These are phyloP conservation scores for Coemansia sp. DNA, from an alignment of 192 early-diverging fungal genomes.

Conservation along the genomic window DNA sequence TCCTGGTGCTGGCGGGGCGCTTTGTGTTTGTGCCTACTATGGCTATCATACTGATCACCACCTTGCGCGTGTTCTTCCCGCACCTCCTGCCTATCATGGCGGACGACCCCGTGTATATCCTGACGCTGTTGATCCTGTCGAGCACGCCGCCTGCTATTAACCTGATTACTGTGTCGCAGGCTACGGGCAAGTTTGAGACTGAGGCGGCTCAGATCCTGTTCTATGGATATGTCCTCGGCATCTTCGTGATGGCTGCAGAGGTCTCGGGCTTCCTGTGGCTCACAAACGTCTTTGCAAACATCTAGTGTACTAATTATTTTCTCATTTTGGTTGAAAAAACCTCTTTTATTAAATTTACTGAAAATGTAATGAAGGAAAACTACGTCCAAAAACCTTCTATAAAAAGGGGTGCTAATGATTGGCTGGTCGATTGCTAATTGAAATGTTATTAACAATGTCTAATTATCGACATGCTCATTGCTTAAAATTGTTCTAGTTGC, in stretches of 20 bases:
- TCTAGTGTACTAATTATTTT: conserved; percentile 11
- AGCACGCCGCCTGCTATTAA: conserved; percentile 72
- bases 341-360: not conserved
- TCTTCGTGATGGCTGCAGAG: conserved; percentile 44
- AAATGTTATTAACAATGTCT: too few species aligned
- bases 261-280: conserved; percentile 54
- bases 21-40: conserved; percentile 53
- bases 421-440: too few species aligned
- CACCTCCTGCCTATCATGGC: conserved; percentile 48
- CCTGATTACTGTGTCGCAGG: conserved; percentile 68
- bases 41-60: conserved; percentile 37
- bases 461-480: too few species aligned
- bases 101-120: conserved; percentile 64
- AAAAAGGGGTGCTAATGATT: too few species aligned
- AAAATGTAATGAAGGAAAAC: too few species aligned
- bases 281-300: conserved; percentile 21
- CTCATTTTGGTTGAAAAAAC: not conserved
- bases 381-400: too few species aligned
- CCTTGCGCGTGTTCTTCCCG: conserved; percentile 42
- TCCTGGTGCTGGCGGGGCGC: conserved; percentile 41
- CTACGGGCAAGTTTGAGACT: conserved; percentile 67
- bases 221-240: conserved; percentile 62
- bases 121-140: conserved; percentile 62
- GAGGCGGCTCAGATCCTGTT: conserved; percentile 68
- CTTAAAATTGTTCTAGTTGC: too few species aligned